Evolutionary conservation across 2,329 filamentous ascomycete species (phyloP).

Genomic region (Ophiostoma populinum): DNA sequence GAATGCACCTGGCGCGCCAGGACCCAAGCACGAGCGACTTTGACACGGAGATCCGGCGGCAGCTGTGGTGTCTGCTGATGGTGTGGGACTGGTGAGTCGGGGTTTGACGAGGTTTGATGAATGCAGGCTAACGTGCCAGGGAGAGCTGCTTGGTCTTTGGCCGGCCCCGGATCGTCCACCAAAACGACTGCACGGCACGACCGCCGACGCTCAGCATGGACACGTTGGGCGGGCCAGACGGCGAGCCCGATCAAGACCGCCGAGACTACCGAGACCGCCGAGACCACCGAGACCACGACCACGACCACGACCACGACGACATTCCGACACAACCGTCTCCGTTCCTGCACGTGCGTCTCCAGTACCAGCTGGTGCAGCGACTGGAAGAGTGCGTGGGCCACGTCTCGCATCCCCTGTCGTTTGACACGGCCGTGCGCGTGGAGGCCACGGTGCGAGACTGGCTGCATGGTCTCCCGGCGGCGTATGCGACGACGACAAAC

Average conservation of each 20-base stretch:
- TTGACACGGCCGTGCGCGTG: background rate
- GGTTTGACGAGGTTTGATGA: no score
- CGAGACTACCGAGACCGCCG: no score
- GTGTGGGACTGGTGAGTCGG: slow-evolving; percentile 34
- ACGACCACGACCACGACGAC: no score
- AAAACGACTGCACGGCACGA: slow-evolving; percentile 20
- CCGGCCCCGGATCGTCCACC: slow-evolving; percentile 26
- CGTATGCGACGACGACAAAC: background rate
- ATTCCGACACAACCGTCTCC: no score
- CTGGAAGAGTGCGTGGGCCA: background rate
- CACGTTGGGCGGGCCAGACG: background rate
- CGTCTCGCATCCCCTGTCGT: background rate
- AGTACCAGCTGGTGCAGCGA: background rate
- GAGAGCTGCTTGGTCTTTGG: slow-evolving; percentile 25
- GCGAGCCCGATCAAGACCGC: no score
- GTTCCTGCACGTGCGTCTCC: background rate
- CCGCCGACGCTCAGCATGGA: slow-evolving; percentile 15
- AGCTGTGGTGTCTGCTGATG: slow-evolving; percentile 28
- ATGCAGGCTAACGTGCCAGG: slow-evolving; percentile 10
- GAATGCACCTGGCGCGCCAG: slow-evolving; percentile 22
- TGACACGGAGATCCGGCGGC: slow-evolving; percentile 27
- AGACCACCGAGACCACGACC: no score
- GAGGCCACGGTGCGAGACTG: background rate
- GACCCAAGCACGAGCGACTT: slow-evolving; percentile 23
- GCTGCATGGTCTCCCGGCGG: background rate